A percentile compares a stretch with the other conserved stretches of the same genome.
Conservation (phyloP, 441 rosid species). For the Gossypium schwendimanii region DNA sequence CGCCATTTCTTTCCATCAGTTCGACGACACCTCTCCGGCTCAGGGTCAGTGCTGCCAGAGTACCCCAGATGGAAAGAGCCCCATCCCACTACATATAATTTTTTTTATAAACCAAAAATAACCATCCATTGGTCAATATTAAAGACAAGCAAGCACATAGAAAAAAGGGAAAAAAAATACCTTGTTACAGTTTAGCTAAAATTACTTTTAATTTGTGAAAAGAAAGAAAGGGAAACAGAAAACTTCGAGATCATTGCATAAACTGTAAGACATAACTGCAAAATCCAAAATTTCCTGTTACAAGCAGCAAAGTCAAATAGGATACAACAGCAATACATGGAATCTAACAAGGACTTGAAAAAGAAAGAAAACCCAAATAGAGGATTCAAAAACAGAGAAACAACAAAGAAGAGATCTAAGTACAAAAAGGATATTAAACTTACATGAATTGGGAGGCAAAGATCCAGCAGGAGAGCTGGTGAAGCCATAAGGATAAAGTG, state of each 20-base stretch:
- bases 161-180: background rate
- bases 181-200: slow-evolving; percentile 10
- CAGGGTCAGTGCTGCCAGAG: slow-evolving; percentile 68
- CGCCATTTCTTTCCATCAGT: slow-evolving; percentile 99
- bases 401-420: background rate
- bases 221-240: slow-evolving; percentile 4
- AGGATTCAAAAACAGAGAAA: too few relatives aligned
- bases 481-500: slow-evolving; percentile 43
- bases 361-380: too few relatives aligned
- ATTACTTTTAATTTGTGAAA: slow-evolving; percentile 9
- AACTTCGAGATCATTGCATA: slow-evolving; percentile 11
- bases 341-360: background rate
- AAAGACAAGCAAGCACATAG: background rate
- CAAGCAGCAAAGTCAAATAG: slow-evolving; percentile 3
- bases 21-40: slow-evolving; percentile 87
- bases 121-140: slow-evolving; percentile 1
- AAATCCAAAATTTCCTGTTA: slow-evolving; percentile 10
- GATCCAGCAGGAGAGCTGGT: slow-evolving; percentile 36
- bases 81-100: slow-evolving; percentile 49
- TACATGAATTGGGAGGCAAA: slow-evolving; percentile 56
- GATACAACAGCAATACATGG: background rate
- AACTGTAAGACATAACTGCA: background rate
- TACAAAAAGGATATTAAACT: slow-evolving; percentile 14
- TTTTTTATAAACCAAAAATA: background rate
- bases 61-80: slow-evolving; percentile 70